phyloP scores from a whole-genome alignment of 2,329 filamentous ascomycete genomes.

The Albifimbria verrucaria region DNA sequence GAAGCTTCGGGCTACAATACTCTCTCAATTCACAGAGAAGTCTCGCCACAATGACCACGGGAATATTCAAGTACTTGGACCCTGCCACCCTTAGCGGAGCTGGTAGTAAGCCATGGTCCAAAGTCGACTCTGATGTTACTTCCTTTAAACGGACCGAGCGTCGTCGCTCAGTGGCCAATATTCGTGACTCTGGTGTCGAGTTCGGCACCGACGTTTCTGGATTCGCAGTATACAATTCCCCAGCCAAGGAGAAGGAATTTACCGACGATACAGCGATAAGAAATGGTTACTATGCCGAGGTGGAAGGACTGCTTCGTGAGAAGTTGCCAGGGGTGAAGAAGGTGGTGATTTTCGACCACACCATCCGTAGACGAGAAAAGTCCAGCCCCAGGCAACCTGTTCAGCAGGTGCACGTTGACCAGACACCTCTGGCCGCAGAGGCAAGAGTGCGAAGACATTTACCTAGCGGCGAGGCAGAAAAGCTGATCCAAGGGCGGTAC shows the following conservation, averaged over 20 bases:
- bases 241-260: constrained; percentile 50
- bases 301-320: constrained; percentile 53
- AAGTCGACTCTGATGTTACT: constrained; percentile 18
- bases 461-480: constrained; percentile 39
- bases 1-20: neutral
- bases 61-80: constrained; percentile 9
- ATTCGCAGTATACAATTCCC: constrained; percentile 19
- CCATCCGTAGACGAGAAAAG: constrained; percentile 57
- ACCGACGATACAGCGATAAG: constrained; percentile 53
- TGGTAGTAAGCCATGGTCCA: constrained; percentile 12
- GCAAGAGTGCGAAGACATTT: constrained; percentile 61
- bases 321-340: constrained; percentile 55
- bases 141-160: constrained; percentile 15
- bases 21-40: neutral
- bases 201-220: constrained; percentile 21
- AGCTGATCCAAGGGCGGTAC: constrained; percentile 33
- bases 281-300: constrained; percentile 57
- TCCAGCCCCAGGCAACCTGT: constrained; percentile 60
- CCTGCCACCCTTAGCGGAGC: constrained; percentile 4
- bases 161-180: constrained; percentile 18
- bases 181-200: constrained; percentile 11
- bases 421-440: constrained; percentile 61
- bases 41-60: constrained; percentile 9
- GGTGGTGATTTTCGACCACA: constrained; percentile 70
- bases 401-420: constrained; percentile 69